A percentile compares a stretch with the other conserved stretches of the same genome.
Conservation (phyloP, 208 protist species). For the Lotmaria passim region DNA sequence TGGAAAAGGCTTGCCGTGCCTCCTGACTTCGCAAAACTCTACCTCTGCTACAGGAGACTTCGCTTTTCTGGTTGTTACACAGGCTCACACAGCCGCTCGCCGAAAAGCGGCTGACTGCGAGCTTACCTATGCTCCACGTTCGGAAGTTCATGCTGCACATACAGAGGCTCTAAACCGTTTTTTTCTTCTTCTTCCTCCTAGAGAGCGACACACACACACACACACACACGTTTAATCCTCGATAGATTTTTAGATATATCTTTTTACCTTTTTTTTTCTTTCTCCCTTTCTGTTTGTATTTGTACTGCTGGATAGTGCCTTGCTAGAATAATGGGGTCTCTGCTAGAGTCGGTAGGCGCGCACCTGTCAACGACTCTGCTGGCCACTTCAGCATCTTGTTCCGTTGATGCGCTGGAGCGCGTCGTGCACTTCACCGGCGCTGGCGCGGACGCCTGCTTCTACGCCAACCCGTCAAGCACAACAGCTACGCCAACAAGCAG, state of each 20-base stretch:
- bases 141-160: too few relatives aligned
- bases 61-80: too few relatives aligned
- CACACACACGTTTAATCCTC: too few relatives aligned
- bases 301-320: not conserved
- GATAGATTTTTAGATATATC: not conserved
- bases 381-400: slow-evolving; percentile 8
- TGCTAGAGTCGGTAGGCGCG: not conserved
- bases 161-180: too few relatives aligned
- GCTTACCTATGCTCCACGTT: too few relatives aligned
- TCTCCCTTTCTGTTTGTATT: slow-evolving; percentile 7
- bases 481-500: not conserved
- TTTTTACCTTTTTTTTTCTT: not conserved
- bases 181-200: too few relatives aligned
- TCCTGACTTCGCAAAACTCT: too few relatives aligned
- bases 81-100: too few relatives aligned
- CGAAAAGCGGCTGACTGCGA: too few relatives aligned
- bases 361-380: not conserved
- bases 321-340: not conserved
- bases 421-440: slow-evolving; percentile 37
- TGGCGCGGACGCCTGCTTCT: slow-evolving; percentile 36
- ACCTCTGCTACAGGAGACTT: too few relatives aligned
- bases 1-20: too few relatives aligned
- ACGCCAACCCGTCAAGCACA: not conserved
- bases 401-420: slow-evolving; percentile 39
- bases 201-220: too few relatives aligned